Percentiles rank a stretch among this genome's conserved stretches.
Conservation (phyloP, 108 stramenopile species). For the Nitzschia sp. region DNA sequence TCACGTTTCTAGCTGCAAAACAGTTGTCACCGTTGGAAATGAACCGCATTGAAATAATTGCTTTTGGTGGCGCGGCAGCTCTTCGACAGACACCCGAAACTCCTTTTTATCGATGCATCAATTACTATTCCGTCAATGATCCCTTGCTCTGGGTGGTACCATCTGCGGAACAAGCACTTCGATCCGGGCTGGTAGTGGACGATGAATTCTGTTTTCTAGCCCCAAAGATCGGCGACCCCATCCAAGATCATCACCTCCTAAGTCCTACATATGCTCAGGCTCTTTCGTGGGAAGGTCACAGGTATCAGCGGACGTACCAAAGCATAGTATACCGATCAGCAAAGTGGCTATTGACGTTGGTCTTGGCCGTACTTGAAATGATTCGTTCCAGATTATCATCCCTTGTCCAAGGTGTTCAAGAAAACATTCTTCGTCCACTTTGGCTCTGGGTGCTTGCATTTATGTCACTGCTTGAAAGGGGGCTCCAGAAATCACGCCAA, state of each 20-base stretch:
- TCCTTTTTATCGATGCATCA: slow-evolving; percentile 80
- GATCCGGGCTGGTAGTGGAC: slow-evolving; percentile 61
- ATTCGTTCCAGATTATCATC: too few species aligned
- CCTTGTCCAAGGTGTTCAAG: too few species aligned
- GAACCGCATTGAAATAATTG: slow-evolving; percentile 76
- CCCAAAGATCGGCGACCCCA: slow-evolving; percentile 71
- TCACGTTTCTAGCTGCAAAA: slow-evolving; percentile 76
- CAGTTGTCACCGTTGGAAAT: slow-evolving; percentile 69
- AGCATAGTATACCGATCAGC: too few species aligned
- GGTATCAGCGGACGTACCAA: slow-evolving; percentile 61
- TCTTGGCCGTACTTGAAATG: too few species aligned
- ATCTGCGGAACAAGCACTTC: slow-evolving; percentile 64
- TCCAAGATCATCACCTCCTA: slow-evolving; percentile 75
- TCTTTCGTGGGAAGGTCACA: slow-evolving; percentile 76
- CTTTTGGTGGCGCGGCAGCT: slow-evolving; percentile 75
- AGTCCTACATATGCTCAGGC: slow-evolving; percentile 82
- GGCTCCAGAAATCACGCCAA: too few species aligned
- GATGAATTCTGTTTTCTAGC: slow-evolving; percentile 67
- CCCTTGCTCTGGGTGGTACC: slow-evolving; percentile 83
- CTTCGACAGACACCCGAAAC: slow-evolving; percentile 61
- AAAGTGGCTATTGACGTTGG: too few species aligned
- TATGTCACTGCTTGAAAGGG: too few species aligned
- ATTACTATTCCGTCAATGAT: slow-evolving; percentile 90
- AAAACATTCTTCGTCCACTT: too few species aligned
- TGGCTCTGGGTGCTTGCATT: too few species aligned